phyloP scores from a whole-genome alignment of 2,329 filamentous ascomycete genomes.

The Aspergillus oerlinghausenensis region DNA sequence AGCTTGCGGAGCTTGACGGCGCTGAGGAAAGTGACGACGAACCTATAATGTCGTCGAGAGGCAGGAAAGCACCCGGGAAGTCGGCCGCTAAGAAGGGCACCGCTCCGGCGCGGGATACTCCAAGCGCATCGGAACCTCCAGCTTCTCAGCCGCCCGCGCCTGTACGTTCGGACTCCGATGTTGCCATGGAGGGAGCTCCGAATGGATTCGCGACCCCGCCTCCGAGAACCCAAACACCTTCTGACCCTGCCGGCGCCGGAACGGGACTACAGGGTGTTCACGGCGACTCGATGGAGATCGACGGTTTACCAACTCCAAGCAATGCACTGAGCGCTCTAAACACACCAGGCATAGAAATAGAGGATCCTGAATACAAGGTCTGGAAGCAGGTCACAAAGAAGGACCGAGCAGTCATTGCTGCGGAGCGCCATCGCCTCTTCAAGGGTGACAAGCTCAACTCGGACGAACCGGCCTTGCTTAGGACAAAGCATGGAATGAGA shows the following conservation, averaged over 20 bases:
- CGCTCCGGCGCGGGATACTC: constrained; percentile 64
- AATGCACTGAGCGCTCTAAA: constrained; percentile 63
- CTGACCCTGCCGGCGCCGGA: constrained; percentile 64
- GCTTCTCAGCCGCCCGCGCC: constrained; percentile 46
- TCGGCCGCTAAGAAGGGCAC: constrained; percentile 66
- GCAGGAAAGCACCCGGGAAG: constrained; percentile 76
- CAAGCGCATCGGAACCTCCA: constrained; percentile 74
- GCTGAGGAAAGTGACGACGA: constrained; percentile 94
- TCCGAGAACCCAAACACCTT: constrained; percentile 70
- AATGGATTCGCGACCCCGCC: constrained; percentile 85
- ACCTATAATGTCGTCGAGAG: constrained; percentile 95
- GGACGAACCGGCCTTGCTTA: constrained; percentile 81
- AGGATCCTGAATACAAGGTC: constrained; percentile 87
- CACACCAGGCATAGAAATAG: constrained; percentile 73
- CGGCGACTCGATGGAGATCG: constrained; percentile 80
- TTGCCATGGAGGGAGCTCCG: constrained; percentile 65
- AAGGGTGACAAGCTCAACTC: constrained; percentile 76
- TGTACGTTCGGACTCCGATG: constrained; percentile 67
- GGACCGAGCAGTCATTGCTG: constrained; percentile 79
- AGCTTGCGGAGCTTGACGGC: constrained; percentile 74
- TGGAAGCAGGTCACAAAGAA: constrained; percentile 99
- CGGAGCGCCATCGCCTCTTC: constrained; percentile 82
- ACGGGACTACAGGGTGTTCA: constrained; percentile 61
- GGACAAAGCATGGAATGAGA: constrained; percentile 84
- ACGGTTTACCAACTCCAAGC: constrained; percentile 63